Evolutionary conservation across 2,329 filamentous ascomycete genomes (phyloP), one percentile per base, ranked within the genome.

Genomic region (Ramularia endophylla): DNA sequence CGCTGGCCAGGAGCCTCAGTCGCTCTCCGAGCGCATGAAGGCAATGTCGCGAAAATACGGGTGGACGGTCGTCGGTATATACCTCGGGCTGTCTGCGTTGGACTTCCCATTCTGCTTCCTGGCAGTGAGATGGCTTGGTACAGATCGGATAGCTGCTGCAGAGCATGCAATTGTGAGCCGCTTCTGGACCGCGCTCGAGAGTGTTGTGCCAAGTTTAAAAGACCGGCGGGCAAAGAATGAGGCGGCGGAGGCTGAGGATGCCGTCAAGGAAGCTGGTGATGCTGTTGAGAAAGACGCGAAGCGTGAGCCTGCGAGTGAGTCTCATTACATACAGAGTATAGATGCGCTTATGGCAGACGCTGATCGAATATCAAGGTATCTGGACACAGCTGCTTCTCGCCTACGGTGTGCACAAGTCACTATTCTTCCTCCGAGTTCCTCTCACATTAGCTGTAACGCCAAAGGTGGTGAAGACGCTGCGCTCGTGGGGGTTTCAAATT

Each of bases 41-140:
- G 87, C 86, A 61, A 76, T 98, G 33, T 88, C 84, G 2, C 81
- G 83, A 50, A 90, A 97, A 64, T 98, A 98, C 64, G 92, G 92
- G 29, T 97, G 89, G 87, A 77, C 85, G 3, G 89, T 89, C 1
- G 66, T 95, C 4, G 90, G 88, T n/a, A 86, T 98, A 11, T 98
- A 98, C 65, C 65, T 95, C 8, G 73, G 73, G 1, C 68, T 98
- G 40, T 89, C 85, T 30, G 83, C 85, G 27, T 68, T 95, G 38
- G 92, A 98, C 66, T 94, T 97, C 52, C 92, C 92, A 0, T 86
- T 97, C 61, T 97, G 90, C 68, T 98, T 95, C 68, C 67, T 94
- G 40, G 79, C 92, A 8, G 92, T 98, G 34, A 78, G 83, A 43
- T 70, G 81, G 38, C 75, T 95, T 2, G 92, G 92, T 12, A 85